A percentile compares a stretch with the other conserved stretches of the same genome.
Evolutionary conservation across 345 rosid genomes (phyloP).

Genomic region (Passiflora organensis): DNA sequence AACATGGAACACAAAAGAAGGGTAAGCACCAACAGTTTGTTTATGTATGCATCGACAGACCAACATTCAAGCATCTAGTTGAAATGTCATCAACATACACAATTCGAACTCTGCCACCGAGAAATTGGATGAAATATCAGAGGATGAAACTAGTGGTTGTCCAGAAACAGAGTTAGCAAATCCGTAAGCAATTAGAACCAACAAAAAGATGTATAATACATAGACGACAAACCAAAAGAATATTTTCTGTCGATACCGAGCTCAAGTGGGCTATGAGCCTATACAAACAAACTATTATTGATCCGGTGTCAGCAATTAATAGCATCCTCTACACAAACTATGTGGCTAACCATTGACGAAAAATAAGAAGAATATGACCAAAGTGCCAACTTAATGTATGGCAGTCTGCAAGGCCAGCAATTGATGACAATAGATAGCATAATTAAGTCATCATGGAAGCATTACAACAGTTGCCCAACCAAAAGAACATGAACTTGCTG

Average conservation of each 20-base stretch:
- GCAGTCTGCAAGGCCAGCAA: too few species aligned
- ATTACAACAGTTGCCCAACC: not conserved
- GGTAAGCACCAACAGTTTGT: not conserved
- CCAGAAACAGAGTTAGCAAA: too few species aligned
- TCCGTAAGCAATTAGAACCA: too few species aligned
- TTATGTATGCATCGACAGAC: not conserved
- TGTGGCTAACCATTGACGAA: not conserved
- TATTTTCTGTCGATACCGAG: too few species aligned
- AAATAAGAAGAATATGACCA: not conserved
- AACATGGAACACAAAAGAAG: constrained; percentile 6
- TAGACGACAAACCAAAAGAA: too few species aligned
- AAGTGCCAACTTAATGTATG: too few species aligned
- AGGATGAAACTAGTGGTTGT: too few species aligned
- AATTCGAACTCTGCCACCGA: not conserved
- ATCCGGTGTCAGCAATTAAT: not conserved
- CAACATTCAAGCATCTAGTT: not conserved
- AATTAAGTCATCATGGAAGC: not conserved
- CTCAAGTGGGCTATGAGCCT: too few species aligned
- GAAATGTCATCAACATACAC: not conserved
- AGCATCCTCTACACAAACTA: not conserved
- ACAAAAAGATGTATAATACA: too few species aligned
- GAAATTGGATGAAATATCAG: not conserved
- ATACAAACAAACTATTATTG: too few species aligned
- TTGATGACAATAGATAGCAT: not conserved
- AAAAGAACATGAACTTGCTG: not conserved